phyloP scores from a whole-genome alignment of 2,329 filamentous ascomycete species.

The Dryadomyces quercivorus region DNA sequence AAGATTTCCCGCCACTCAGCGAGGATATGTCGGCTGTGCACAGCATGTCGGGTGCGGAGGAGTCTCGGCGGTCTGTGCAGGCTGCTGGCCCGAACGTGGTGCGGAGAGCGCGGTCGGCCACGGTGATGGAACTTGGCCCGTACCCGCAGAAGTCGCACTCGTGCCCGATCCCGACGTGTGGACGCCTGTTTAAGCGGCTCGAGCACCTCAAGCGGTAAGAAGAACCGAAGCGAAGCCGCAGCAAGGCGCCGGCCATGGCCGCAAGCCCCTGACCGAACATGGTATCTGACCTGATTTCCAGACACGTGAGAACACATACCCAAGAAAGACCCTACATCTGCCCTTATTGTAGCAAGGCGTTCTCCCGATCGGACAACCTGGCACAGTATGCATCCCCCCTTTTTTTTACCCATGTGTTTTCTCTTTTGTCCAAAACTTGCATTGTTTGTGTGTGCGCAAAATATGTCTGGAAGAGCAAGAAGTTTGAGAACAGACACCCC shows the following conservation, averaged over 20 bases:
- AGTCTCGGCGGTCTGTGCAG: conserved; percentile 52
- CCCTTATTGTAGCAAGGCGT: conserved; percentile 96
- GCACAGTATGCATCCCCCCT: conserved; percentile 63
- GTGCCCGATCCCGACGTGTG: conserved; percentile 97
- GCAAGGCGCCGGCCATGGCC: not conserved
- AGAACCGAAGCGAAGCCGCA: conserved; percentile 11
- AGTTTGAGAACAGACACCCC: not conserved
- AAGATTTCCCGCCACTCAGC: conserved; percentile 54
- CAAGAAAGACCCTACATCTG: conserved; percentile 98
- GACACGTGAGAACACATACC: conserved; percentile 97
- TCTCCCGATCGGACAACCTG: conserved; percentile 96
- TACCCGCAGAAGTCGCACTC: conserved; percentile 98
- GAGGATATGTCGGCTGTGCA: conserved; percentile 42
- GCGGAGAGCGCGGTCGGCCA: conserved; percentile 83
- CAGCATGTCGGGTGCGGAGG: conserved; percentile 38
- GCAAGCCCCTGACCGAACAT: conserved; percentile 19
- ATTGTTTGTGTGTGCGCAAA: conserved; percentile 25
- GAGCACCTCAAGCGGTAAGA: conserved; percentile 95
- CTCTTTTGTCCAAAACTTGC: conserved; percentile 19
- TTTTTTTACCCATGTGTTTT: conserved; percentile 24
- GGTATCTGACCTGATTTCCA: conserved; percentile 43
- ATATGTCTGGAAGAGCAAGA: conserved; percentile 16
- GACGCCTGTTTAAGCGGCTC: conserved; percentile 94
- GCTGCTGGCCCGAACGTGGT: conserved; percentile 63
- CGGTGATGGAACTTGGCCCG: conserved; percentile 89